Percentiles rank a stretch among this genome's conserved stretches.
Conservation (phyloP, 805 yeast species). For the Saturnispora gosingensis region DNA sequence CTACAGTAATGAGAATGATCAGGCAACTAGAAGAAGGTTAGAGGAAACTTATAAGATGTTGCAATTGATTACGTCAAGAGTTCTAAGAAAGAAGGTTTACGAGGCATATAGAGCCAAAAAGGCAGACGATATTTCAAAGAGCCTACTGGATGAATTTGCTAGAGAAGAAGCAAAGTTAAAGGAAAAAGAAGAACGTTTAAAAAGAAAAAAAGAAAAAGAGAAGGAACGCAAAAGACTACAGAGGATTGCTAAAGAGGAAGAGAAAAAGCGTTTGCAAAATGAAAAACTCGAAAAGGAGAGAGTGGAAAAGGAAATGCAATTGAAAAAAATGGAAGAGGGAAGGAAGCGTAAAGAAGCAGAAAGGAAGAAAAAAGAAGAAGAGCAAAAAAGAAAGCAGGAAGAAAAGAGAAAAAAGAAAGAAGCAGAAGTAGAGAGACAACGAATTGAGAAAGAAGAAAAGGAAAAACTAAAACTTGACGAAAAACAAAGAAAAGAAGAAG, state of each 20-base stretch:
- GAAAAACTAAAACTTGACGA: conserved; percentile 32
- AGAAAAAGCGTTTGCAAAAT: conserved; percentile 37
- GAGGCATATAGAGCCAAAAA: conserved; percentile 71
- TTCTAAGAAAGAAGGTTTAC: conserved; percentile 64
- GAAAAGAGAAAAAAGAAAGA: conserved; percentile 37
- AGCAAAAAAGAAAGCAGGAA: conserved; percentile 11
- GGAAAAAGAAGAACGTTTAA: conserved; percentile 58
- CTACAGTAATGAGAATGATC: conserved; percentile 35
- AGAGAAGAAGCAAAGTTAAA: conserved; percentile 57
- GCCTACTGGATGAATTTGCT: conserved; percentile 58
- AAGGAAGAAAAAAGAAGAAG: conserved; percentile 30
- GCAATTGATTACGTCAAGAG: conserved; percentile 68
- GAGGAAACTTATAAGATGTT: conserved; percentile 75
- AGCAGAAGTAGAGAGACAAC: conserved; percentile 28
- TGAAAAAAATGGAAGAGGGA: conserved; percentile 38
- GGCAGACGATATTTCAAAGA: conserved; percentile 63
- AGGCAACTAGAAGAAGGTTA: conserved; percentile 51
- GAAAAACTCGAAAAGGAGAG: conserved; percentile 41
- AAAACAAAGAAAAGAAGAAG: conserved; percentile 23
- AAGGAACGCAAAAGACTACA: conserved; percentile 59
- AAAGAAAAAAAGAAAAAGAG: conserved; percentile 56
- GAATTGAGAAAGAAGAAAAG: conserved; percentile 29
- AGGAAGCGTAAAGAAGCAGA: conserved; percentile 35
- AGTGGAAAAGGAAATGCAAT: conserved; percentile 32
- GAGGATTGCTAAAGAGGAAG: conserved; percentile 57